These are phyloP conservation scores for Fusarium sp. DNA, from an alignment of 2,329 filamentous ascomycete genomes.

Conservation along the genomic window DNA sequence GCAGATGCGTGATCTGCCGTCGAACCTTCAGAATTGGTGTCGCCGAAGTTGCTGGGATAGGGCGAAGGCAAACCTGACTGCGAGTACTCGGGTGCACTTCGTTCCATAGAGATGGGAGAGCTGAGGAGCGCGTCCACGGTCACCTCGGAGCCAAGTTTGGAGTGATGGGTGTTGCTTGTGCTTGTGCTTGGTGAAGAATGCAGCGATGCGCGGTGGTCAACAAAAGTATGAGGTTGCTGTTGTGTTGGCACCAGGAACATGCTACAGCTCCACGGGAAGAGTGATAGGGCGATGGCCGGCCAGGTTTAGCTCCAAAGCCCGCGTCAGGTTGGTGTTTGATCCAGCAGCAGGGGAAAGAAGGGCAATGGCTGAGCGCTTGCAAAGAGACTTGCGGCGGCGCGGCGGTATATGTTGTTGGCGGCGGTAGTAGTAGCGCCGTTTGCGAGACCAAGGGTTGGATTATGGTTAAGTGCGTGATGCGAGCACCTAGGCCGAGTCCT, in stretches of 20 bases:
- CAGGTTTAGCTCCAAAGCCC: constrained; percentile 48
- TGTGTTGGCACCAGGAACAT: constrained; percentile 50
- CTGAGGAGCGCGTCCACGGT: constrained; percentile 40
- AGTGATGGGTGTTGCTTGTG: constrained; percentile 8
- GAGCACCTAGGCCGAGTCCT: constrained; percentile 48
- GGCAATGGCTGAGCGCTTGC: constrained; percentile 45
- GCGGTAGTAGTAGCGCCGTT: constrained; percentile 49
- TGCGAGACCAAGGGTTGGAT: constrained; percentile 42
- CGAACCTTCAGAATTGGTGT: constrained; percentile 85
- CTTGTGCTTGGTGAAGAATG: constrained; percentile 25
- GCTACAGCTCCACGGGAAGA: constrained; percentile 46
- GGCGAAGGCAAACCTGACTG: constrained; percentile 88
- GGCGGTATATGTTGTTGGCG: constrained; percentile 51
- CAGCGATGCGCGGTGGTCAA: constrained; percentile 41
- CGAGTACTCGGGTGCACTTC: constrained; percentile 78
- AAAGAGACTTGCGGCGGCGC: constrained; percentile 47
- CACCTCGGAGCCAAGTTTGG: constrained; percentile 41
- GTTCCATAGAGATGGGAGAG: constrained; percentile 62
- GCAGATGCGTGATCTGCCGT: constrained; percentile 92
- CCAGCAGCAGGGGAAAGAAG: constrained; percentile 43
- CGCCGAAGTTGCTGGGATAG: constrained; percentile 72
- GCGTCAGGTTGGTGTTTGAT: constrained; percentile 46
- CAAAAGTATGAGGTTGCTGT: constrained; percentile 47
- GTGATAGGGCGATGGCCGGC: constrained; percentile 43
- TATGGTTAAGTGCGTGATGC: constrained; percentile 48